Evolutionary conservation across 2,329 filamentous ascomycete species (phyloP).

Genomic region (Xylaria arbuscula): DNA sequence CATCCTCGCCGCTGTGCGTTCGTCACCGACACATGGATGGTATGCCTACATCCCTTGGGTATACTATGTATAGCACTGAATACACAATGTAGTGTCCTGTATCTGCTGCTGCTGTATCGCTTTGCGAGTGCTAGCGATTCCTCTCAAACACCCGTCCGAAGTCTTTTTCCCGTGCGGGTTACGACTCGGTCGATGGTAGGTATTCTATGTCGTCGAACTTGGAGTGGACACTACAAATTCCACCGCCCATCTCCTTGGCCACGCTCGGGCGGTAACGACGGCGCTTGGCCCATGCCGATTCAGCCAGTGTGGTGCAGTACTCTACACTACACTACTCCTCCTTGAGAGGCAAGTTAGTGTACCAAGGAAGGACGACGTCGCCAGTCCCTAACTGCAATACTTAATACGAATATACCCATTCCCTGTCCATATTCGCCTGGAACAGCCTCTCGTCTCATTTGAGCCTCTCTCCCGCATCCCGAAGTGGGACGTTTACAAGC

Average conservation of each 20-base stretch:
- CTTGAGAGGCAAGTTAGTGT: background rate
- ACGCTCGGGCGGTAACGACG: constrained; percentile 9
- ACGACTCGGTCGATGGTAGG: background rate
- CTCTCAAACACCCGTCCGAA: background rate
- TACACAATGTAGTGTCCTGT: background rate
- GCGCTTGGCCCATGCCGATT: constrained; percentile 24
- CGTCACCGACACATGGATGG: background rate
- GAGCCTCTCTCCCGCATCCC: constrained; percentile 30
- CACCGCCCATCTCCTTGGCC: background rate
- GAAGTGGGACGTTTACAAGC: constrained; percentile 22
- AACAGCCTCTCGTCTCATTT: constrained; percentile 29
- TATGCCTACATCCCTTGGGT: too few relatives aligned
- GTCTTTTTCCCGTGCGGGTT: background rate
- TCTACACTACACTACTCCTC: background rate
- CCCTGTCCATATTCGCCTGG: constrained; percentile 26
- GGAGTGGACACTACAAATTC: background rate
- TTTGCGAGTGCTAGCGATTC: constrained; percentile 19
- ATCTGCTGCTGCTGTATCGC: background rate
- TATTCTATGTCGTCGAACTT: background rate
- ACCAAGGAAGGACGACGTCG: background rate
- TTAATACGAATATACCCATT: background rate
- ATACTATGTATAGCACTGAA: too few relatives aligned
- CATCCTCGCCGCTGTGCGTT: background rate
- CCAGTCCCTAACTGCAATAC: background rate
- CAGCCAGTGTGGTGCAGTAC: background rate